phyloP scores from a whole-genome alignment of 1,139 yeast genomes.

The Kluyveromyces marxianus region DNA sequence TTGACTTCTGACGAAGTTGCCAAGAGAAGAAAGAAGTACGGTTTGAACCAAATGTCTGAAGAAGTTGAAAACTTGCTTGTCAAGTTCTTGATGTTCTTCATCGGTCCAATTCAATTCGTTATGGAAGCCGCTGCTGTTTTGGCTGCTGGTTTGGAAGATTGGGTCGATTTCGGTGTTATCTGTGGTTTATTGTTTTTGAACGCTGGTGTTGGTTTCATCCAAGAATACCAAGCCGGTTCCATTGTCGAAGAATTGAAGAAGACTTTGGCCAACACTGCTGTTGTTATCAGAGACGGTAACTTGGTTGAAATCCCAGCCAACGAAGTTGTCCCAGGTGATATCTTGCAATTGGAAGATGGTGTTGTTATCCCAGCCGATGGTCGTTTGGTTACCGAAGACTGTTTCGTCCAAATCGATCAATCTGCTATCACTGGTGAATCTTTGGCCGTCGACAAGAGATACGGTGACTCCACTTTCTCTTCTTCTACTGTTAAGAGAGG shows the following conservation, averaged over 20 bases:
- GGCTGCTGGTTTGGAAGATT: conserved; percentile 97
- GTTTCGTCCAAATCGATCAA: conserved; percentile 90
- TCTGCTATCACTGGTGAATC: conserved; percentile 99
- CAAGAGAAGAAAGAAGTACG: conserved; percentile 88
- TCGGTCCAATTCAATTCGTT: conserved; percentile 98
- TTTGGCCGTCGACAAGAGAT: conserved; percentile 86
- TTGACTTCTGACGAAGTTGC: conserved; percentile 72
- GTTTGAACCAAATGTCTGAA: conserved; percentile 92
- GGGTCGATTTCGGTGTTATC: conserved; percentile 99
- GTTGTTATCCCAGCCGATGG: conserved; percentile 94
- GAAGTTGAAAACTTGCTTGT: conserved; percentile 76
- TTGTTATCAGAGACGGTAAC: conserved; percentile 78
- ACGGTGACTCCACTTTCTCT: conserved; percentile 84
- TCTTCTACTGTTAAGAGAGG: conserved; percentile 96
- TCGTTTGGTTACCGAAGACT: conserved; percentile 81
- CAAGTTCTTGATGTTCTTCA: conserved; percentile 87
- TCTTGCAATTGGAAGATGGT: conserved; percentile 90
- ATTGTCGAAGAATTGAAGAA: conserved; percentile 92
- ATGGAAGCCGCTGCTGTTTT: conserved; percentile 98
- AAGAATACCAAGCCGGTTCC: conserved; percentile 96
- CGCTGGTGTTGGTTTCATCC: conserved; percentile 93
- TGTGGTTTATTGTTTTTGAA: conserved; percentile 81
- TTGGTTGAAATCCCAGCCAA: conserved; percentile 66
- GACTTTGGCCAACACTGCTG: conserved; percentile 84
- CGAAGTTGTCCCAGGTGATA: conserved; percentile 91